Conservation (phyloP, 208 protist genomes). For the Leptomonas pyrrhocoris region DNA sequence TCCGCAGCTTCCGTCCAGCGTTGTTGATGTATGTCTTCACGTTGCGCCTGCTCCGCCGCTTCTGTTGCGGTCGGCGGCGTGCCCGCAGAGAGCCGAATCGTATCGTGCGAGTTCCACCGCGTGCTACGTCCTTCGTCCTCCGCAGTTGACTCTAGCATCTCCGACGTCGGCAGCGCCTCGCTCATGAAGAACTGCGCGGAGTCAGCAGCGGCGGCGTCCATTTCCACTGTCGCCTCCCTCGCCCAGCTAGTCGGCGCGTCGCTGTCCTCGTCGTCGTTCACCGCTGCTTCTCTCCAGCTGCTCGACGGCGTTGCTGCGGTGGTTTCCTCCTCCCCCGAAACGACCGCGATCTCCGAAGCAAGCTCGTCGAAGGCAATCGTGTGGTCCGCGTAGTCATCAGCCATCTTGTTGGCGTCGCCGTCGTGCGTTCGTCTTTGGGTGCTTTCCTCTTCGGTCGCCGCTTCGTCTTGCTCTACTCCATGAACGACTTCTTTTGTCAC, state of each 20-base stretch:
- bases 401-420: no score
- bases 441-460: neutral
- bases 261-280: neutral
- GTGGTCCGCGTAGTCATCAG: no score
- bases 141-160: neutral
- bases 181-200: neutral
- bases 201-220: neutral
- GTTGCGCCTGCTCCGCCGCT: neutral
- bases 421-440: no score
- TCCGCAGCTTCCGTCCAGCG: neutral
- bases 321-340: no score
- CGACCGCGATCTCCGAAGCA: no score
- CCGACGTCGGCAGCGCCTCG: neutral
- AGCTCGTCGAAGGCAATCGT: no score
- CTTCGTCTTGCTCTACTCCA: neutral
- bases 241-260: neutral
- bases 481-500: no score
- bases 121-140: neutral
- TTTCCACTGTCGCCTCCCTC: neutral
- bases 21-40: neutral
- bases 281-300: no score
- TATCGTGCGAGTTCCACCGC: conserved; percentile 12
- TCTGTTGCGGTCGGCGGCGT: neutral
- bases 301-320: no score
- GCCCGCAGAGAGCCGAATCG: neutral